Evolutionary conservation across 768 basidiomycete species (phyloP).

Genomic region (Lentinus tigrinus): DNA sequence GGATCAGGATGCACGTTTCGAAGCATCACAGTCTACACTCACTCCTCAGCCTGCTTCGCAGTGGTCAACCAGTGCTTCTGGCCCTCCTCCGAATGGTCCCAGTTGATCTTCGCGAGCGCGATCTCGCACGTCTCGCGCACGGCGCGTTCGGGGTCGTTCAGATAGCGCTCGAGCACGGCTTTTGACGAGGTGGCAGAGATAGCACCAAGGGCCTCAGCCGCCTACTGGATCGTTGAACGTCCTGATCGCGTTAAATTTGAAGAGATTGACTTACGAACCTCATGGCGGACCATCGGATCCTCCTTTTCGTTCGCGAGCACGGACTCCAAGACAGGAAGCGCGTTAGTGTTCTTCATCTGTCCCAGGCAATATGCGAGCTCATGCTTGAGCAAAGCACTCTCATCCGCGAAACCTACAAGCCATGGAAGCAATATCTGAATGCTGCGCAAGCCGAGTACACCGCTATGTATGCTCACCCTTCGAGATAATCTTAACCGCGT

Average conservation of each 20-base stretch:
- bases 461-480: slow-evolving; percentile 54
- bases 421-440: neutral
- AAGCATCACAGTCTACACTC: neutral
- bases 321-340: slow-evolving; percentile 74
- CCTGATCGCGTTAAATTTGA: neutral
- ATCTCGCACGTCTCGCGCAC: slow-evolving; percentile 98
- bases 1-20: neutral
- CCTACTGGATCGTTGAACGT: slow-evolving; percentile 42
- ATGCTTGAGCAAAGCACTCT: slow-evolving; percentile 90
- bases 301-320: slow-evolving; percentile 70
- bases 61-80: slow-evolving; percentile 36
- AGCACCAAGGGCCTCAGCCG: slow-evolving; percentile 98
- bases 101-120: slow-evolving; percentile 91
- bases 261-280: slow-evolving; percentile 48
- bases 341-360: slow-evolving; percentile 74
- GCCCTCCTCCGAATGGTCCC: slow-evolving; percentile 82
- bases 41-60: slow-evolving; percentile 13
- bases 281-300: slow-evolving; percentile 97
- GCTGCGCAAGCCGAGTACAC: neutral
- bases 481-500: slow-evolving; percentile 82
- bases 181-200: slow-evolving; percentile 71
- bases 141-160: slow-evolving; percentile 66
- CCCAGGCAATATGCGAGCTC: slow-evolving; percentile 97
- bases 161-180: slow-evolving; percentile 67
- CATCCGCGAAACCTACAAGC: slow-evolving; percentile 77